Evolutionary conservation across 495 filamentous ascomycete genomes (phyloP).

Genomic region (Neurospora tetrasperma): DNA sequence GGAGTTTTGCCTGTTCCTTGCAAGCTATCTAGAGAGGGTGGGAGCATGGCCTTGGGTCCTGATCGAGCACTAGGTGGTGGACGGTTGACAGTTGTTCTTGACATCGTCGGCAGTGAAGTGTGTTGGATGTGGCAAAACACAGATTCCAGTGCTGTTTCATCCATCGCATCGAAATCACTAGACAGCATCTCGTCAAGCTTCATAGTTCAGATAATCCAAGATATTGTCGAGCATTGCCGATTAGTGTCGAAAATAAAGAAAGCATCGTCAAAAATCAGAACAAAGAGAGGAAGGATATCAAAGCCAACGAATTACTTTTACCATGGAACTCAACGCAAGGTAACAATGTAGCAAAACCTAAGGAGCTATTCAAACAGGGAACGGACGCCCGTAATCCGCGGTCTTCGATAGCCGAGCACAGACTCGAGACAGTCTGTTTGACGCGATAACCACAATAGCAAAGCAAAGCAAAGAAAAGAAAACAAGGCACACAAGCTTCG

Average conservation of each 20-base stretch:
- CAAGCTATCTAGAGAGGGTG: background rate
- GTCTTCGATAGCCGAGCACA: background rate
- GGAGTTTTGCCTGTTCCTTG: background rate
- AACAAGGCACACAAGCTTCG: background rate
- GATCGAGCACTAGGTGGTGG: background rate
- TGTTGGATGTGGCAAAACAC: background rate
- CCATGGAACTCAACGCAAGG: background rate
- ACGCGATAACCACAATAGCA: background rate
- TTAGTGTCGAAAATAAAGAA: background rate
- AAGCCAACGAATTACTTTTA: background rate
- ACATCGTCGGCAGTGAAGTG: background rate
- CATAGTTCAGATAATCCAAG: background rate
- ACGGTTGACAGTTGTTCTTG: background rate
- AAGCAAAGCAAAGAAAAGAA: background rate
- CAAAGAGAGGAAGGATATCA: background rate
- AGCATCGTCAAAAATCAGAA: background rate
- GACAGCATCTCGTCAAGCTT: too few relatives aligned
- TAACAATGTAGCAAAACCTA: background rate
- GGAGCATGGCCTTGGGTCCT: background rate
- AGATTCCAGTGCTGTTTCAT: background rate
- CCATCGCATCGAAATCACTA: background rate
- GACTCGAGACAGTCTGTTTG: background rate
- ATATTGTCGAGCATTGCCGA: background rate
- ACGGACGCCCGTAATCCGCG: background rate
- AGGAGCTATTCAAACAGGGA: background rate